Evolutionary conservation across 306 rosid genomes (phyloP).

Genomic region (Abrus precatorius): DNA sequence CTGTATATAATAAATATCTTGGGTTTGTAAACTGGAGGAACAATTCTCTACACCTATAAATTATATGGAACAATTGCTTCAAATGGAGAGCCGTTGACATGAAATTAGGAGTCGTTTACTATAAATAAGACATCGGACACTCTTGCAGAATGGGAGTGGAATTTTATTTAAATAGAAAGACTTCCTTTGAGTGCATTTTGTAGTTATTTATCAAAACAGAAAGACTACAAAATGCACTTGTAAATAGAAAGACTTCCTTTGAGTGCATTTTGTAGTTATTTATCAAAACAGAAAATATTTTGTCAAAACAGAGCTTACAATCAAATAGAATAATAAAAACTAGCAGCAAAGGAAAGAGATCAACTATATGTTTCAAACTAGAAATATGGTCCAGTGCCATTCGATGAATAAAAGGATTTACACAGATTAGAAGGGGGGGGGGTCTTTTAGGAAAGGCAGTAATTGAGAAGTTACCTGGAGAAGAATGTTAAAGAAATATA

Average conservation of each 20-base stretch:
- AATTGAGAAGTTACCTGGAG: conserved; percentile 69
- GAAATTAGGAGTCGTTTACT: background rate
- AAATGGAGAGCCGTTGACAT: background rate
- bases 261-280: too few species aligned
- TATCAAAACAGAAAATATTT: too few species aligned
- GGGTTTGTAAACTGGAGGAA: background rate
- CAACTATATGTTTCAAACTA: conserved; percentile 12
- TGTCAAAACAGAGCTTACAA: too few species aligned
- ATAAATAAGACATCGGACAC: background rate
- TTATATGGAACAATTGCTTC: conserved; percentile 9
- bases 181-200: too few species aligned
- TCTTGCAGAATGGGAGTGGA: conserved; percentile 1
- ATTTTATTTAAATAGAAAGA: conserved; percentile 4
- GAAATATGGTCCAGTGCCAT: background rate
- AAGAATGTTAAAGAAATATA: conserved; percentile 73
- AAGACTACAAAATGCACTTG: too few species aligned
- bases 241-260: background rate
- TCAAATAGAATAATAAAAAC: background rate
- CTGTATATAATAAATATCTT: conserved; percentile 18
- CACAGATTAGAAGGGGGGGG: background rate
- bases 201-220: too few species aligned
- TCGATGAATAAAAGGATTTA: conserved; percentile 6
- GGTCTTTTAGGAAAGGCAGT: background rate
- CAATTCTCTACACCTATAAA: background rate
- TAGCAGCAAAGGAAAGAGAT: background rate